A percentile compares a stretch with the other conserved stretches of the same genome.
Conservation (phyloP, 352 stramenopile genomes). For the Phytophthora cajani region DNA sequence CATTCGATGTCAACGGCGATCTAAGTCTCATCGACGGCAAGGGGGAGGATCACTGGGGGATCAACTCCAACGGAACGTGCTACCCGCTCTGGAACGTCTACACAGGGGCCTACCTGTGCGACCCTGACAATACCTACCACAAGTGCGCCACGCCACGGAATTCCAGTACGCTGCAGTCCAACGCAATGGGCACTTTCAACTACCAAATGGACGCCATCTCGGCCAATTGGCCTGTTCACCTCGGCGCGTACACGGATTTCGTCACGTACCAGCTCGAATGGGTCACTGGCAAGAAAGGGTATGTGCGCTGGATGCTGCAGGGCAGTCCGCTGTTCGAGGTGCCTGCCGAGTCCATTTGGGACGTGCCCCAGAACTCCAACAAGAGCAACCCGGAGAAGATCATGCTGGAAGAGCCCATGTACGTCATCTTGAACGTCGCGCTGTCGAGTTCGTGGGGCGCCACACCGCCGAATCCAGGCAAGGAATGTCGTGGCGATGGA, state of each 20-base stretch:
- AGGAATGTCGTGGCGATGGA: slow-evolving; percentile 36
- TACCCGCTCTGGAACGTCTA: slow-evolving; percentile 67
- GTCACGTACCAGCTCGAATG: slow-evolving; percentile 46
- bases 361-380: slow-evolving; percentile 40
- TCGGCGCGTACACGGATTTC: slow-evolving; percentile 72
- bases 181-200: slow-evolving; percentile 47
- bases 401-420: slow-evolving; percentile 93
- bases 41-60: slow-evolving; percentile 48
- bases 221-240: slow-evolving; percentile 79
- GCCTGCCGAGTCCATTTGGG: slow-evolving; percentile 47
- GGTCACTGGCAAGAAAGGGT: slow-evolving; percentile 50
- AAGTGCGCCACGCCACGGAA: slow-evolving; percentile 34
- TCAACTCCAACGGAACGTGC: slow-evolving; percentile 72
- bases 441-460: slow-evolving; percentile 82
- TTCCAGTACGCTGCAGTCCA: slow-evolving; percentile 40
- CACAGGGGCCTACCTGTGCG: slow-evolving; percentile 58
- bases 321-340: slow-evolving; percentile 86
- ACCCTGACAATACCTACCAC: slow-evolving; percentile 45
- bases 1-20: slow-evolving; percentile 40
- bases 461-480: slow-evolving; percentile 29
- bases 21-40: slow-evolving; percentile 31
- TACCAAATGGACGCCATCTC: slow-evolving; percentile 53
- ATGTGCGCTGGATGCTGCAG: slow-evolving; percentile 67
- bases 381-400: slow-evolving; percentile 67
- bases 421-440: slow-evolving; percentile 94